Percentiles rank a stretch among this genome's conserved stretches.
Evolutionary conservation across 2,329 filamentous ascomycete genomes (phyloP).

Genomic region (Paradendryphiella salina): DNA sequence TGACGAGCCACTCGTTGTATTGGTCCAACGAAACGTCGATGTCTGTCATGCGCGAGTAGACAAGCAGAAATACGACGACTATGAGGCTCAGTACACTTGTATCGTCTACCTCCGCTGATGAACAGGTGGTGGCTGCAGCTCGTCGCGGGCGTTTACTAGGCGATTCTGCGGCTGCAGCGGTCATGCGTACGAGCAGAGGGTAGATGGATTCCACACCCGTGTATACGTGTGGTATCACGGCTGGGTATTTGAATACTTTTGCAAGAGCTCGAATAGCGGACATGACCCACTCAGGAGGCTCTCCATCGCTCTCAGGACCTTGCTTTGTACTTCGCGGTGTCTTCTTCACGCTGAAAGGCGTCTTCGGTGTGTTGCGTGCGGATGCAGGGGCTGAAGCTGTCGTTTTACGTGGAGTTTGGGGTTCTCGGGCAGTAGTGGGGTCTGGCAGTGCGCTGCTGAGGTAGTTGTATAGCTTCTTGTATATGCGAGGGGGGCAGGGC

Average conservation of each 20-base stretch:
- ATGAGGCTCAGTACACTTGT: constrained; percentile 53
- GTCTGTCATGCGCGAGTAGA: constrained; percentile 53
- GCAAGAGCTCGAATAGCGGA: constrained; percentile 69
- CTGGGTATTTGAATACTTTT: constrained; percentile 61
- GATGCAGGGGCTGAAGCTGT: constrained; percentile 26
- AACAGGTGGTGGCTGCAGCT: constrained; percentile 28
- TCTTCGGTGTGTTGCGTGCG: constrained; percentile 33
- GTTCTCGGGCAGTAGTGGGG: constrained; percentile 27
- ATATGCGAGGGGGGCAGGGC: constrained; percentile 56
- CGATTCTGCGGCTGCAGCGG: constrained; percentile 36
- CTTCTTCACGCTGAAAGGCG: constrained; percentile 25
- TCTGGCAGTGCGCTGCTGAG: constrained; percentile 71
- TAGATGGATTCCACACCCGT: constrained; percentile 68
- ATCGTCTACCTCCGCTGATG: constrained; percentile 22
- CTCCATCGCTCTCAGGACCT: constrained; percentile 16
- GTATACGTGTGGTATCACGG: constrained; percentile 71
- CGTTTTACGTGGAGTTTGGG: constrained; percentile 41
- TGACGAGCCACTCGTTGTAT: constrained; percentile 40
- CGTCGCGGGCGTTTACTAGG: constrained; percentile 55
- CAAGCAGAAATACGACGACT: constrained; percentile 64
- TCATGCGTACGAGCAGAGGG: constrained; percentile 40
- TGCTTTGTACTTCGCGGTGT: constrained; percentile 29
- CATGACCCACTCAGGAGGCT: constrained; percentile 63
- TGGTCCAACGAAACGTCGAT: constrained; percentile 36
- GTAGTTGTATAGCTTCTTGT: constrained; percentile 81